phyloP scores from a whole-genome alignment of 371 early-diverging fungal genomes.

The Saksenaea oblongispora region DNA sequence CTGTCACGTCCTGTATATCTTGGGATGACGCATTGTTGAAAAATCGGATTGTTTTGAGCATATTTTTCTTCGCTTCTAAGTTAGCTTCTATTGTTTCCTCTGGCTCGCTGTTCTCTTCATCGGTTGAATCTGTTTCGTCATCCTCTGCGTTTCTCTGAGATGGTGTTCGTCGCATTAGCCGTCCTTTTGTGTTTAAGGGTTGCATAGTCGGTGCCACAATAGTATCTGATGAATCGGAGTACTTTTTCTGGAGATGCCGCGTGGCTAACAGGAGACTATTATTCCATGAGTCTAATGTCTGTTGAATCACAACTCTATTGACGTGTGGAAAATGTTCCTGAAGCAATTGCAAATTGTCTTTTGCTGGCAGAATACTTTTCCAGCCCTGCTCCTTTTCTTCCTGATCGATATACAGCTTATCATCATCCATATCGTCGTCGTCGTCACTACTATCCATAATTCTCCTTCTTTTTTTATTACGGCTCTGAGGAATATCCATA shows the following conservation, averaged over 20 bases:
- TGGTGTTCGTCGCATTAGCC: not conserved
- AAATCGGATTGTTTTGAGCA: slow-evolving; percentile 55
- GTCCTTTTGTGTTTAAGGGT: not conserved
- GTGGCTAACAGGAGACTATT: not conserved
- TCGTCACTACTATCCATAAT: not conserved
- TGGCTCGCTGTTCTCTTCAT: not conserved
- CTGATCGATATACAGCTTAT: not conserved
- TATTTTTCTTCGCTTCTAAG: slow-evolving; percentile 30
- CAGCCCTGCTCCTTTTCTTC: not conserved
- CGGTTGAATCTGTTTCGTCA: not conserved
- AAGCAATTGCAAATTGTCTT: not conserved
- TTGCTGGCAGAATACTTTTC: not conserved
- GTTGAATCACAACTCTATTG: not conserved
- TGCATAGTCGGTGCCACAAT: not conserved
- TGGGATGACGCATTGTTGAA: slow-evolving; percentile 63
- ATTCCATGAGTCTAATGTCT: not conserved
- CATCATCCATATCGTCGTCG: not conserved
- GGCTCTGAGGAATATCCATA: not conserved
- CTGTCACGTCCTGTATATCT: slow-evolving; percentile 66
- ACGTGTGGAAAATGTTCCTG: not conserved
- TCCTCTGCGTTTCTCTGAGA: not conserved
- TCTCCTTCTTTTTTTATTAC: not conserved
- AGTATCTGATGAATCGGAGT: not conserved
- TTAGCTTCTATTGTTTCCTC: not conserved
- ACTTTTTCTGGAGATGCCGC: not conserved